A percentile compares a stretch with the other conserved stretches of the same genome.
These are phyloP conservation scores for Citropsis articulata DNA, from an alignment of 345 rosid species.

Conservation along the genomic window DNA sequence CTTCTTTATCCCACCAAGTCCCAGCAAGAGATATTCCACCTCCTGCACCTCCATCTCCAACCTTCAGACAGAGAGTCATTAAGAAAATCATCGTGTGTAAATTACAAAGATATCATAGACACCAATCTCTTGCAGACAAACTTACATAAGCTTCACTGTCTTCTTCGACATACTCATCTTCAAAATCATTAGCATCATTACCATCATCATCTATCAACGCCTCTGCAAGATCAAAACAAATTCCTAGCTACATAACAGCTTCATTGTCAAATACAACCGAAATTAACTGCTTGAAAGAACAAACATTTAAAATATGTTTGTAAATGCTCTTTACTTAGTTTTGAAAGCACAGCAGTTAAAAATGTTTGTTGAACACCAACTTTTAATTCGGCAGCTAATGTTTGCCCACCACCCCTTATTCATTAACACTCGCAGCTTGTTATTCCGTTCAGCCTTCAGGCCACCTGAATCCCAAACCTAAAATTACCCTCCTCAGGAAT, in stretches of 20 bases:
- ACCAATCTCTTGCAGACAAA: conserved; percentile 1
- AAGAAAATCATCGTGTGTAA: conserved; percentile 5
- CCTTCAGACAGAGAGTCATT: conserved; percentile 34
- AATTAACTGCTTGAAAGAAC: not conserved
- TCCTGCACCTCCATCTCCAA: conserved; percentile 85
- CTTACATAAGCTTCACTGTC: conserved; percentile 69
- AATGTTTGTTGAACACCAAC: too few relatives aligned
- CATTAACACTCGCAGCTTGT: too few relatives aligned
- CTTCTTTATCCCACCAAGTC: conserved; percentile 87
- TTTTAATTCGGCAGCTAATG: too few relatives aligned
- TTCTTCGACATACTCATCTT: conserved; percentile 41
- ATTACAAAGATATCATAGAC: not conserved
- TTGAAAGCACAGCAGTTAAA: too few relatives aligned
- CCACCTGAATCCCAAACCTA: too few relatives aligned
- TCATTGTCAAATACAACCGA: conserved; percentile 1
- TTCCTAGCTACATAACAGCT: not conserved
- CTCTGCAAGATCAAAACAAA: conserved; percentile 34
- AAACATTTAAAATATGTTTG: not conserved
- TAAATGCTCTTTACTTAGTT: too few relatives aligned
- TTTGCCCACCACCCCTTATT: too few relatives aligned
- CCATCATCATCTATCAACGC: conserved; percentile 30
- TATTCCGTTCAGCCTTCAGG: too few relatives aligned
- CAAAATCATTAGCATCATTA: conserved; percentile 32
- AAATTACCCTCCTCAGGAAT: not conserved
- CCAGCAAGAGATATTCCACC: conserved; percentile 85